Percentiles rank a stretch among this genome's conserved stretches.
phyloP scores from a whole-genome alignment of 129 eudicot species.

The Chrysanthemum makinoi region DNA sequence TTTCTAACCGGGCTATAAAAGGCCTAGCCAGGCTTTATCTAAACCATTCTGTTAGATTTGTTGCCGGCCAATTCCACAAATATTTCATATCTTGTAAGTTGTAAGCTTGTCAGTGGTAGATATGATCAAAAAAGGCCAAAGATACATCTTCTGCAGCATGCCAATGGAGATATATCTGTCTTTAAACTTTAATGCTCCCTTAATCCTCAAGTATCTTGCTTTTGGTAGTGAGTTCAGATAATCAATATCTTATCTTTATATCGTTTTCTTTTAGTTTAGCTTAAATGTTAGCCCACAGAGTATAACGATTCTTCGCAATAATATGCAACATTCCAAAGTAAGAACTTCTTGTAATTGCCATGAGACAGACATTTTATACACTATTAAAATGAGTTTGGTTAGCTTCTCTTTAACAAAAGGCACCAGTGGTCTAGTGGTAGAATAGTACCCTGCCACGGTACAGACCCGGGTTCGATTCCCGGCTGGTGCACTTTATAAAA shows the following conservation, averaged over 20 bases:
- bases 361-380: too few species aligned
- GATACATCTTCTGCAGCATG: conserved; percentile 16
- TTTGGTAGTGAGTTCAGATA: conserved; percentile 13
- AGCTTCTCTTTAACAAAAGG: too few species aligned
- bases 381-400: too few species aligned
- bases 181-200: conserved; percentile 17
- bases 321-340: too few species aligned
- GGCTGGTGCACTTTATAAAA: conserved; percentile 65
- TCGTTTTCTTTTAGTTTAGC: too few species aligned
- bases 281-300: too few species aligned
- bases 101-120: not conserved
- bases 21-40: too few species aligned
- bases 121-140: conserved; percentile 12
- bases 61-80: not conserved
- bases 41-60: not conserved
- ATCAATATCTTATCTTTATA: too few species aligned
- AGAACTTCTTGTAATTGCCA: too few species aligned
- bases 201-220: conserved; percentile 33
- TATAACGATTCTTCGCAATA: too few species aligned
- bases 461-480: conserved; percentile 98
- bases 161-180: conserved; percentile 14
- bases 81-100: not conserved
- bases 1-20: too few species aligned
- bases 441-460: conserved; percentile 99
- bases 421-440: conserved; percentile 81